phyloP scores from a whole-genome alignment of 169 alveolate species.

The Neospora caninum region DNA sequence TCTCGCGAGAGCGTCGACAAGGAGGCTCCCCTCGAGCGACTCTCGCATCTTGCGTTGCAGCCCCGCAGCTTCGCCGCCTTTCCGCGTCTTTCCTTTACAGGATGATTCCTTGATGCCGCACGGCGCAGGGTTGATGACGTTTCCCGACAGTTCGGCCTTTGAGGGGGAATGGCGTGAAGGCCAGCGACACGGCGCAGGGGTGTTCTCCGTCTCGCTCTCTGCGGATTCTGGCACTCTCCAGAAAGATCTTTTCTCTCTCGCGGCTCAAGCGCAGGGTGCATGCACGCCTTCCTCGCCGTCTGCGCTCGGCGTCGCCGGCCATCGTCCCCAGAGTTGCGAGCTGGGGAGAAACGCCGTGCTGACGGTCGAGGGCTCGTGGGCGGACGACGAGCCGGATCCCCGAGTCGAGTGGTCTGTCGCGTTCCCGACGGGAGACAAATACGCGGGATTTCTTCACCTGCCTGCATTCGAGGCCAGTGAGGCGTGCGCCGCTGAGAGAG shows the following conservation, averaged over 20 bases:
- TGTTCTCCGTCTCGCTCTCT: constrained; percentile 42
- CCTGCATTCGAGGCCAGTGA: not conserved
- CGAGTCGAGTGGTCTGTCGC: constrained; percentile 65
- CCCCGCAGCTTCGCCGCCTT: not conserved
- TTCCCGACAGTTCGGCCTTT: constrained; percentile 37
- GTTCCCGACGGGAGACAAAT: constrained; percentile 69
- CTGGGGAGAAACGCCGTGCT: not conserved
- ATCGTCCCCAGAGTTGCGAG: not conserved
- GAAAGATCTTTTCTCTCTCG: not conserved
- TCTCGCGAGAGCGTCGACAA: too few relatives aligned
- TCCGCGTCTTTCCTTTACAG: constrained; percentile 12
- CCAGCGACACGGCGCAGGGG: constrained; percentile 67
- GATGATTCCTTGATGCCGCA: constrained; percentile 59
- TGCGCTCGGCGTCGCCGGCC: not conserved
- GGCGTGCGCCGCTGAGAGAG: not conserved
- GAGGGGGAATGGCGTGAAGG: constrained; percentile 69
- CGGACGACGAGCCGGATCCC: constrained; percentile 50
- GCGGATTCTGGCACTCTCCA: not conserved
- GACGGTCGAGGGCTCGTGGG: constrained; percentile 62
- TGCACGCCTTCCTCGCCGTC: not conserved
- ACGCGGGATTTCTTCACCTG: constrained; percentile 47
- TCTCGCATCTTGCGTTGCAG: too few relatives aligned
- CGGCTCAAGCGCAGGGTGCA: not conserved
- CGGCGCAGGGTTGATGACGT: constrained; percentile 60
- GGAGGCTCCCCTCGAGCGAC: too few relatives aligned